A percentile compares a stretch with the other conserved stretches of the same genome.
These are phyloP conservation scores for grape (Vitis vinifera) DNA, from an alignment of 164 flowering plant genomes.

Conservation along the genomic window ASM3070453v1 NC_081816.1:18815501-18816000, in stretches of 20 bases:
- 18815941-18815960: constrained; percentile 52
- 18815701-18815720: constrained; percentile 36
- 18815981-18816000: constrained; percentile 58
- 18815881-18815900: constrained; percentile 43
- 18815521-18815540: too few relatives aligned
- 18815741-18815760: constrained; percentile 51
- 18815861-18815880: constrained; percentile 52
- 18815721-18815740: constrained; percentile 49
- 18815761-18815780: constrained; percentile 48
- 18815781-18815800: constrained; percentile 27
- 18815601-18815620: not conserved
- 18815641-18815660: constrained; percentile 62
- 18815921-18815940: constrained; percentile 47
- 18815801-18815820: constrained; percentile 34
- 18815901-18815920: constrained; percentile 49
- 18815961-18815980: constrained; percentile 46
- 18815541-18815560: too few relatives aligned
- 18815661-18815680: constrained; percentile 57
- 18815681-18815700: constrained; percentile 43
- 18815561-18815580: too few relatives aligned
- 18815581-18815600: not conserved
- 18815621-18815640: not conserved
- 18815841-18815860: constrained; percentile 51
- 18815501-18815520: too few relatives aligned
- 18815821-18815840: constrained; percentile 18